Base-by-base conservation (phyloP, 345 rosid species). In the Populus simonii region DNA sequence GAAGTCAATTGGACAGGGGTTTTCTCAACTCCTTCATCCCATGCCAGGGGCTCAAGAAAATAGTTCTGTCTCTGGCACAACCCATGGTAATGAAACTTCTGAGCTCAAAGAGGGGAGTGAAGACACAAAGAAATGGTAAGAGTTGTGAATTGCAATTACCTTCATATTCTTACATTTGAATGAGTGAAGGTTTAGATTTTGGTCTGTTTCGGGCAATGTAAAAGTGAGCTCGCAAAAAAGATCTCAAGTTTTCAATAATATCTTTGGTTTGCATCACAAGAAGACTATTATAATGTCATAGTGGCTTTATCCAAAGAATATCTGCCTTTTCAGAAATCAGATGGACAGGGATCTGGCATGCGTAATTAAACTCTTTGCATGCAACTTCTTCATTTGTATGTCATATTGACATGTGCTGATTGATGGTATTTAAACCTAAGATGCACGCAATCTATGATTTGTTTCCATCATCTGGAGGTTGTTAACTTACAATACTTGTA, bases 1-100 rank as follows among this genome's bases (percentile, higher is more conserved):
- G 99, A 90, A 87, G 82, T 91, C 99, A 41, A 36, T 95, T 41
- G 98, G 95, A 25, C 88, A 83, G 73, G 97, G 98, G 7, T 89
- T 94, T 87, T 89, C 98, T 25, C 78, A 82, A 66, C 83, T 94
- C 67, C 89, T 93, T 71, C 70, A 80, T 78, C 93, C 59, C 23
- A 0, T 53, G n/a, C 59, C 86, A 35, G 90, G 89, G 67, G 88
- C 90, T 76, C 87, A 83, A 68, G 95, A 89, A 75, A 80, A 80
- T 72, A 82, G 53, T 80, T 81, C 84, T 38, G 33, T 78, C 70
- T 29, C 77, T 35, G 74, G 77, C 81, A 70, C 86, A 8, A 31
- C 74, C 38, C 81, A 72, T 61, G 73, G 22, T 62, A 88, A 83
- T 80, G 89, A 89, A 70, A 73, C 33, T 75, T 81, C 76, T 13